Base-by-base conservation (phyloP, 2,329 filamentous ascomycete genomes). In the Blastomyces parvus region DNA sequence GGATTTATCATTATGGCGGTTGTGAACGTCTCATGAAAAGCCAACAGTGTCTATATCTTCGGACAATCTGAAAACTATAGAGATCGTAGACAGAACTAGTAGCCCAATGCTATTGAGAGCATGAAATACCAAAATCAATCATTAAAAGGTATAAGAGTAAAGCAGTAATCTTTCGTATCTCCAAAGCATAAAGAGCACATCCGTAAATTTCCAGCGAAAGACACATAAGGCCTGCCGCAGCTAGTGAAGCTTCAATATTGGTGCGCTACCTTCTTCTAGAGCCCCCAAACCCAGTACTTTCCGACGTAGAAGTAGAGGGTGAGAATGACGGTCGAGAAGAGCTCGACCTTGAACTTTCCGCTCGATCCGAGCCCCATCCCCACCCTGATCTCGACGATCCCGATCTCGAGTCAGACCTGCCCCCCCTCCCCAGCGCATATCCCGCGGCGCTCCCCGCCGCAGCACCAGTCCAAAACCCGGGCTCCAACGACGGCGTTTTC, bases 381-480 rank as follows among this genome's bases (percentile, higher is more conserved):
- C 27, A 58, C n/a, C 56, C 56, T 17, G 38, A 40, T 3, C 56
- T 25, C 19, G 56, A 59, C 30, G 55, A 58, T 58, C 56, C 40
- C 11, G 38, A 27, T 9, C 56, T 25, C 19, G 56, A 59, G 22
- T 22, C 56, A 9, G 56, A 44, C 22, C 57, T 40, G 38, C 71
- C 65, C 70, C 68, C 63, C 60, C 69, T 75, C 19, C 77, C 78
- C 52, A 77, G 66, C 2, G 72, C 68, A 70, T 80, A 80, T 13
- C 77, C 78, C 36, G 76, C 74, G 19, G 75, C 74, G 9, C 71
- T 74, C 61, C 79, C 79, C 56, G 76, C 72, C 50, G 76, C 65
- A 13, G 74, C 75, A 27, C 79, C 79, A 27, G 77, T 74, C 79
- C 78, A 80, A 63, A 81, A 80, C 1, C 79, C 79, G 0, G 79